phyloP scores from a whole-genome alignment of 208 protist species.

The Blastocrithidia nonstop region DNA sequence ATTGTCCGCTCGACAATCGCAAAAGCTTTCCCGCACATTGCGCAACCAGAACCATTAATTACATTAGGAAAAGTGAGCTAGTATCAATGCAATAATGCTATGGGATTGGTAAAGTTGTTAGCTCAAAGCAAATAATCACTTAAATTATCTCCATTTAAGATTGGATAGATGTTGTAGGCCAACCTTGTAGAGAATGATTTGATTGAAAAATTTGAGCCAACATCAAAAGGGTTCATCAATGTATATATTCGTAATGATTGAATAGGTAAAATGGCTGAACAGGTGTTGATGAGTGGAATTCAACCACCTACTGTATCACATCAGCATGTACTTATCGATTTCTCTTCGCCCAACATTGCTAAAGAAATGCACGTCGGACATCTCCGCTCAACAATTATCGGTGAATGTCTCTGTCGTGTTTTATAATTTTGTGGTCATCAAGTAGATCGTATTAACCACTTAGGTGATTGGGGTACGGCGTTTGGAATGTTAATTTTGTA shows the following conservation, averaged over 20 bases:
- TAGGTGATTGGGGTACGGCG: constrained; percentile 97
- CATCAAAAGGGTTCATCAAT: constrained; percentile 89
- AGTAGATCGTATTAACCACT: constrained; percentile 94
- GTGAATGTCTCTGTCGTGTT: constrained; percentile 88
- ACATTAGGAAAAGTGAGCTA: constrained; percentile 71
- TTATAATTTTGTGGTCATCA: constrained; percentile 90
- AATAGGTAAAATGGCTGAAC: constrained; percentile 23
- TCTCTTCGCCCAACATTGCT: constrained; percentile 97
- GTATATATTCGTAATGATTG: constrained; percentile 59
- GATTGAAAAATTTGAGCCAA: constrained; percentile 74
- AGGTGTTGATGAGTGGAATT: constrained; percentile 48
- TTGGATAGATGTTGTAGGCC: constrained; percentile 77
- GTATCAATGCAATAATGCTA: constrained; percentile 93
- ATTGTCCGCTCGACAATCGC: constrained; percentile 55
- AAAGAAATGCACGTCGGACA: constrained; percentile 99
- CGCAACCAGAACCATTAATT: constrained; percentile 50
- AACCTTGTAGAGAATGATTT: constrained; percentile 63
- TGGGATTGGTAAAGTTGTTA: constrained; percentile 82
- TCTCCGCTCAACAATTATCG: constrained; percentile 97
- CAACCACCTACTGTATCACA: constrained; percentile 35
- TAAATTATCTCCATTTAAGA: constrained; percentile 67
- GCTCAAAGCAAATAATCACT: constrained; percentile 52
- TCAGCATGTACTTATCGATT: constrained; percentile 90
- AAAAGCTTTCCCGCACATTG: constrained; percentile 64
- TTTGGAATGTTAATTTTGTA: constrained; percentile 97